Evolutionary conservation across 331 rosid species (phyloP), one percentile per base, ranked within the genome.

Genomic region (Rosa hybrid): DNA sequence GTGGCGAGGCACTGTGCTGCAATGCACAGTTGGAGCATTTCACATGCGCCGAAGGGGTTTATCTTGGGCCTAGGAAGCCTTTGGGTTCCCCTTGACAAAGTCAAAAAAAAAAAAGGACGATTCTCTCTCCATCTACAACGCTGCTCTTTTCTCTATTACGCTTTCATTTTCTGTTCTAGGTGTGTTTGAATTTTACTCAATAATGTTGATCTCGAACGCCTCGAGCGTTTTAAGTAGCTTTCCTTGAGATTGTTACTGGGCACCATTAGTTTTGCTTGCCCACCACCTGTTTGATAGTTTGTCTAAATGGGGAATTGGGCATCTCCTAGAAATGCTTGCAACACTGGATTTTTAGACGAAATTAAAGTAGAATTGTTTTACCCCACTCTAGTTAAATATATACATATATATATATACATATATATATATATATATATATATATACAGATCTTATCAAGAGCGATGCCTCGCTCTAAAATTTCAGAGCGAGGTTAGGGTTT

Each of bases 101-200:
- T n/a, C n/a, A n/a, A n/a, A n/a, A n/a, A n/a, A n/a, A n/a, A n/a
- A n/a, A n/a, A n/a, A n/a, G n/a, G n/a, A n/a, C n/a, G 97, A 91
- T 21, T 77, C 91, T 60, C 84, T 91, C 88, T 95, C 99, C 77
- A 84, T 93, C 72, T 95, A 92, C 72, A 98, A 4, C 67, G 0
- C 67, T 21, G 34, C 78, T 12, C 78, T 39, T 51, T 70, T 34
- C 75, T 3, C 18, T 18, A 17, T 45, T 4, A 39, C 4, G 7
- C 6, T 57, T 13, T 5, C 71, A 44, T 56, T 71, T 5, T 38
- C 9, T 18, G 6, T 12, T 10, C 50, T 34, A 23, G 38, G 12
- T 16, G 5, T 42, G 5, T 41, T 42, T 75, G n/a, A 57, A 12
- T 56, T 74, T 39, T 23, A 39, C 53, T 7, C 1, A 73, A 53